Base-by-base conservation (phyloP, 495 filamentous ascomycete genomes). In the Penicillium steckii region DNA sequence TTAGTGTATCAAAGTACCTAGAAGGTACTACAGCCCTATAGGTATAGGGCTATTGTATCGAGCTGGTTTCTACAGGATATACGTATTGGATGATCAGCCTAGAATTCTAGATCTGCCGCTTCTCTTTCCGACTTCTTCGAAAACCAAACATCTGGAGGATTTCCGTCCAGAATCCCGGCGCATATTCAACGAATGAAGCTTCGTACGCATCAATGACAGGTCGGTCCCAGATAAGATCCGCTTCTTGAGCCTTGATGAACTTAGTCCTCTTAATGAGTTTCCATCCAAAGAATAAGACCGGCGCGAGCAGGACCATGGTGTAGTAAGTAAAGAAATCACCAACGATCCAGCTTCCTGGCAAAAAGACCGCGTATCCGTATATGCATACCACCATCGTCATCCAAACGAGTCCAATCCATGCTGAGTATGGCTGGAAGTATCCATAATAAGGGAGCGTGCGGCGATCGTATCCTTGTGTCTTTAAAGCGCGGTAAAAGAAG, bases 361-460 rank as follows among this genome's bases (percentile, higher is more conserved):
- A 44, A 61, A 84, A 86, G 1, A 63, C 59, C 12, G 62, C 57
- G 50, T 86, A 87, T 8, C 82, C 82, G 46, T 78, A 81, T 21
- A 48, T 65, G 53, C 62, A 64, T 24, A 80, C 68, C 15, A 82
- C 65, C 45, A 73, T 53, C 23, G 70, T 59, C 61, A 73, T 68
- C 38, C 64, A 68, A 21, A 64, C 67, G 9, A 79, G 51, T 4
- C 55, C 78, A 48, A 85, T 72, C 52, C 69, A 83, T 8, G 73
- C 74, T 30, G 67, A 70, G 60, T 80, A 86, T 1, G 83, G 83
- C 61, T 86, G 83, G 59, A 80, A 79, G 51, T 69, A 78, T 6
- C 80, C 83, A 18, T 56, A 50, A 63, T 85, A 85, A 0, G 82
- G 80, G 2, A 86, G 59, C 0, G 69, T 70, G 2, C 54, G 55